Evolutionary conservation across 2,329 filamentous ascomycete genomes (phyloP).

Genomic region (Ophiognomonia clavigignenti-juglandacearum): DNA sequence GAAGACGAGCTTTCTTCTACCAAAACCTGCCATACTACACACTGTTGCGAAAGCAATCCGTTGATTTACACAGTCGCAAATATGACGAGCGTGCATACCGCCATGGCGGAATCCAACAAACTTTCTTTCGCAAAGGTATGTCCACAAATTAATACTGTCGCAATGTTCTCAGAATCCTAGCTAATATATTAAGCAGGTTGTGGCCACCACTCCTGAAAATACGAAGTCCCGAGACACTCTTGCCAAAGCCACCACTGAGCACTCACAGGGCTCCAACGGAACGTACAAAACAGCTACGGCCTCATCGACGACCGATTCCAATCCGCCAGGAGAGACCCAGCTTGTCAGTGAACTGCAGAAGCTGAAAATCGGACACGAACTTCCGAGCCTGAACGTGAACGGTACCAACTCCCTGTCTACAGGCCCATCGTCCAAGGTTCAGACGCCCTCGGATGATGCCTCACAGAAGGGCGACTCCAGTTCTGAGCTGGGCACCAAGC

Average conservation of each 20-base stretch:
- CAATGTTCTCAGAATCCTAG: not conserved
- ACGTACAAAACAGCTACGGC: not conserved
- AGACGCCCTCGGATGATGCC: conserved; percentile 47
- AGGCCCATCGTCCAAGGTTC: conserved; percentile 31
- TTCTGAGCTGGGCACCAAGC: conserved; percentile 69
- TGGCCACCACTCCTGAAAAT: conserved; percentile 18
- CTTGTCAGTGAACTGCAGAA: conserved; percentile 26
- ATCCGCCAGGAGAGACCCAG: conserved; percentile 15
- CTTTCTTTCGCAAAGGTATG: conserved; percentile 75
- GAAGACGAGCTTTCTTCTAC: conserved; percentile 19
- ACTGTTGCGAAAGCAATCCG: conserved; percentile 23
- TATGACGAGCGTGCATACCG: conserved; percentile 44
- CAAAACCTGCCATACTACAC: conserved; percentile 24
- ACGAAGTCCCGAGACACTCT: conserved; percentile 38
- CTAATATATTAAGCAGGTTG: conserved; percentile 16
- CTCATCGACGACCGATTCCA: conserved; percentile 3
- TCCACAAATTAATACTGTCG: conserved; percentile 7
- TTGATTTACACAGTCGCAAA: conserved; percentile 18
- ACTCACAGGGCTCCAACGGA: conserved; percentile 1
- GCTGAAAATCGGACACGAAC: conserved; percentile 26
- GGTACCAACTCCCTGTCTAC: conserved; percentile 38
- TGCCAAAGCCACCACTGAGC: no score
- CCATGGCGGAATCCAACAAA: conserved; percentile 45
- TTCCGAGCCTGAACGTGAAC: conserved; percentile 43
- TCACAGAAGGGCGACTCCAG: conserved; percentile 57